Conservation (phyloP, 1,284 basidiomycete genomes). For the Trametes versicolor region DNA sequence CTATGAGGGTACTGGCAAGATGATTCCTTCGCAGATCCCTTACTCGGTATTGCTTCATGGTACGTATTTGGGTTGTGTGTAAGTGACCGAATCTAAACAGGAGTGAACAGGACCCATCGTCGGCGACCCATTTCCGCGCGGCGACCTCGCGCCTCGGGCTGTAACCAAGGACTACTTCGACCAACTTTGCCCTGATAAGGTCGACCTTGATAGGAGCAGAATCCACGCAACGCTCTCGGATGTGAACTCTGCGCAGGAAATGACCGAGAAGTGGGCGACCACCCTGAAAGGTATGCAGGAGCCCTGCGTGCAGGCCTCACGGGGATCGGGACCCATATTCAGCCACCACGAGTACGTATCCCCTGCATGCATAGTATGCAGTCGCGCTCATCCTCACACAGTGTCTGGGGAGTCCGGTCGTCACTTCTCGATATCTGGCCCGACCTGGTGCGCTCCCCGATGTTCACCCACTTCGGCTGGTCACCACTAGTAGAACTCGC, state of each 20-base stretch:
- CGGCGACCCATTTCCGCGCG: slow-evolving; percentile 46
- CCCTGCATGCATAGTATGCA: background rate
- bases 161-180: slow-evolving; percentile 50
- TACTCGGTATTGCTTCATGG: slow-evolving; percentile 68
- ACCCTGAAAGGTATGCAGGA: slow-evolving; percentile 57
- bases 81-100: too few relatives aligned
- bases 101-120: slow-evolving; percentile 49
- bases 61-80: slow-evolving; percentile 5
- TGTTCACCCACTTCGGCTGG: slow-evolving; percentile 50
- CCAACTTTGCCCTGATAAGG: slow-evolving; percentile 49
- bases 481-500: slow-evolving; percentile 51
- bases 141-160: slow-evolving; percentile 45
- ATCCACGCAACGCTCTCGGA: slow-evolving; percentile 21
- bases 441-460: slow-evolving; percentile 48
- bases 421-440: slow-evolving; percentile 50
- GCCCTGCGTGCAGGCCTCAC: slow-evolving; percentile 31
- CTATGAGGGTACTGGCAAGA: slow-evolving; percentile 47
- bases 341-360: slow-evolving; percentile 26
- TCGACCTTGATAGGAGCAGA: slow-evolving; percentile 35
- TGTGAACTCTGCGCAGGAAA: slow-evolving; percentile 22
- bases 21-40: slow-evolving; percentile 65
- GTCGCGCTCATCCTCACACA: background rate
- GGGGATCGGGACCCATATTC: slow-evolving; percentile 46
- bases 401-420: slow-evolving; percentile 43
- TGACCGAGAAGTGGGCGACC: slow-evolving; percentile 62